These are phyloP conservation scores for Pichia cephalocereana DNA, from an alignment of 805 yeast genomes.

Conservation along the genomic window DNA sequence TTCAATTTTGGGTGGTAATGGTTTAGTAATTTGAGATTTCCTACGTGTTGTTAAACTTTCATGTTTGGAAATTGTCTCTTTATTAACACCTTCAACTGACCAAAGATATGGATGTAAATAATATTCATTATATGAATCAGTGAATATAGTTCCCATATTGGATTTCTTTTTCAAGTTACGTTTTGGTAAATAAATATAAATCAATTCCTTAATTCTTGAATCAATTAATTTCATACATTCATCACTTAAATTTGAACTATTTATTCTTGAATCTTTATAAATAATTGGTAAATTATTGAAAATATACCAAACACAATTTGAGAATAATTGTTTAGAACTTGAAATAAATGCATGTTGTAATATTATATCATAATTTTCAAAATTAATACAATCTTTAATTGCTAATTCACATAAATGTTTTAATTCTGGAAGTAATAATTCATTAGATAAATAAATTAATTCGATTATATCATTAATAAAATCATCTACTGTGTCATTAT, in stretches of 20 bases:
- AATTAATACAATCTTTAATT: slow-evolving; percentile 43
- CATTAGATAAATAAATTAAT: slow-evolving; percentile 53
- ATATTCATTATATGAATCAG: slow-evolving; percentile 29
- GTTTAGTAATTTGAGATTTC: neutral
- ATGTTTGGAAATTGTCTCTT: slow-evolving; percentile 6
- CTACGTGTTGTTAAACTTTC: neutral
- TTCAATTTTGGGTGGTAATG: no score
- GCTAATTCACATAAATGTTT: slow-evolving; percentile 53
- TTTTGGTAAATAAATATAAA: slow-evolving; percentile 19
- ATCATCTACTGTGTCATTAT: slow-evolving; percentile 16
- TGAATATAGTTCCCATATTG: neutral
- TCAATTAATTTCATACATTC: slow-evolving; percentile 4
- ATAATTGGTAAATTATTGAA: slow-evolving; percentile 56
- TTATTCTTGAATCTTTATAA: slow-evolving; percentile 37
- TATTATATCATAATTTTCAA: slow-evolving; percentile 53
- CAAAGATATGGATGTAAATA: slow-evolving; percentile 29
- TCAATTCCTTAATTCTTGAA: slow-evolving; percentile 17
- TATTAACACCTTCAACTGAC: slow-evolving; percentile 20
- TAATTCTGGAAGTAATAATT: slow-evolving; percentile 48
- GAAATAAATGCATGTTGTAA: slow-evolving; percentile 44
- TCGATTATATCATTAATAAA: slow-evolving; percentile 50
- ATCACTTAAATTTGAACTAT: slow-evolving; percentile 1
- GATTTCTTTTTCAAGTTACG: neutral
- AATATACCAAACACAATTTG: slow-evolving; percentile 59
- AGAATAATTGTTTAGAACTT: slow-evolving; percentile 45